Conservation (phyloP, 192 early-diverging fungal genomes). For the Lobosporangium transversale region DNA sequence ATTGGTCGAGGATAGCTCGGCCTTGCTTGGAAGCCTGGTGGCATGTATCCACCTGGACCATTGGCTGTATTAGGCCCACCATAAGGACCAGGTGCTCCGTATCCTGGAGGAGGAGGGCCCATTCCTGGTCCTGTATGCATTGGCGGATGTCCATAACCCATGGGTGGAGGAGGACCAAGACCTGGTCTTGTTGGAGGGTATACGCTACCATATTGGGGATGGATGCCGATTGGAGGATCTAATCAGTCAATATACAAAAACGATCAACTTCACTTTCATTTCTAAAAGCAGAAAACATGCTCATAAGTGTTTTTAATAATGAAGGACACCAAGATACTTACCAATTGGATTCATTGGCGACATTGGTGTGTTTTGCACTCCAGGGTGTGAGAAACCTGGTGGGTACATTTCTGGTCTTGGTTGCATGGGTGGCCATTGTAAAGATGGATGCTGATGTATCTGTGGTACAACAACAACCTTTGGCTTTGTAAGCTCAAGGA, state of each 20-base stretch:
- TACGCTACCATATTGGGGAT: slow-evolving; percentile 18
- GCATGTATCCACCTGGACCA: slow-evolving; percentile 22
- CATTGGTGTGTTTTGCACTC: slow-evolving; percentile 20
- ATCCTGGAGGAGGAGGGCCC: slow-evolving; percentile 5
- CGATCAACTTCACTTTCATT: neutral
- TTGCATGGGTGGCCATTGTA: slow-evolving; percentile 9
- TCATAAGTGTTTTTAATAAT: too few species aligned
- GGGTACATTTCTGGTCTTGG: slow-evolving; percentile 9
- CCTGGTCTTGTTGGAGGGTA: slow-evolving; percentile 23
- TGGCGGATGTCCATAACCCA: slow-evolving; percentile 14
- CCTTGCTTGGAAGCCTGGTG: slow-evolving; percentile 13
- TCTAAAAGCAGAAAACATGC: neutral
- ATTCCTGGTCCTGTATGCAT: slow-evolving; percentile 11
- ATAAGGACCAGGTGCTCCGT: slow-evolving; percentile 13
- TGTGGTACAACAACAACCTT: slow-evolving; percentile 9
- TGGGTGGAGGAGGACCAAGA: slow-evolving; percentile 18
- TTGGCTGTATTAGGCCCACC: too few species aligned
- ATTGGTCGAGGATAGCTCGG: slow-evolving; percentile 4
- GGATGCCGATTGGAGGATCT: slow-evolving; percentile 22
- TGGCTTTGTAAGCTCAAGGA: slow-evolving; percentile 21
- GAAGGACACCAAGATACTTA: too few species aligned
- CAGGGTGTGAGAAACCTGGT: slow-evolving; percentile 19
- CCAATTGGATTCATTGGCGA: slow-evolving; percentile 21
- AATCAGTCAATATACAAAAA: too few species aligned
- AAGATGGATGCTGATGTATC: slow-evolving; percentile 17